Conservation (phyloP, 768 basidiomycete species). For the Cystobasidium ongulense region DNA sequence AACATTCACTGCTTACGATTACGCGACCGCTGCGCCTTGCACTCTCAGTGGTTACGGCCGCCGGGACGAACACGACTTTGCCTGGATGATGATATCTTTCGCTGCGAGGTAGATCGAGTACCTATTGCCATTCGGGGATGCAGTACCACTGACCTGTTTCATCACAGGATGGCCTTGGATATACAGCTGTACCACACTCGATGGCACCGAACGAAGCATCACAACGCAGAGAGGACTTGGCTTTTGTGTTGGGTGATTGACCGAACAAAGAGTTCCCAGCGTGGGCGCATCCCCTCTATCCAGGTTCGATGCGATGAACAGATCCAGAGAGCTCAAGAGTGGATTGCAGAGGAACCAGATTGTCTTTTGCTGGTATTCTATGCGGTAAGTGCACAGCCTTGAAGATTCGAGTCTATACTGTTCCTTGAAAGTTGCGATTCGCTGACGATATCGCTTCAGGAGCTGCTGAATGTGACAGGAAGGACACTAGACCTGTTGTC, state of each 20-base stretch:
- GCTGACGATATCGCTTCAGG: background rate
- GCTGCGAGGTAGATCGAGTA: background rate
- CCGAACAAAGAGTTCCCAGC: background rate
- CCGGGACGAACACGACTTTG: background rate
- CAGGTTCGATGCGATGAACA: background rate
- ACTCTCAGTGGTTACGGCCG: background rate
- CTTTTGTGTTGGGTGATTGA: background rate
- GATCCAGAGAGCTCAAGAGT: background rate
- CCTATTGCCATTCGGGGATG: too few relatives aligned
- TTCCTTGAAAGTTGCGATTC: background rate
- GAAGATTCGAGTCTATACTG: too few relatives aligned
- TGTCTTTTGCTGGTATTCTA: slow-evolving; percentile 4
- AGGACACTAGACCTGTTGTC: background rate
- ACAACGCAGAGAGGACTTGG: background rate
- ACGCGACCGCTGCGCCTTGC: too few relatives aligned
- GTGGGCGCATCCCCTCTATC: background rate
- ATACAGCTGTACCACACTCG: background rate
- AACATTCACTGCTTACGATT: too few relatives aligned
- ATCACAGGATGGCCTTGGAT: background rate
- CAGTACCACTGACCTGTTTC: too few relatives aligned
- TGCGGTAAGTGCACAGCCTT: background rate
- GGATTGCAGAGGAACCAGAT: background rate
- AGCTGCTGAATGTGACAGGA: background rate
- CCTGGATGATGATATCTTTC: background rate
- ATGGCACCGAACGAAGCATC: background rate